Conservation (phyloP, 208 protist species). For the Acanthamoeba lenticulata region DNA sequence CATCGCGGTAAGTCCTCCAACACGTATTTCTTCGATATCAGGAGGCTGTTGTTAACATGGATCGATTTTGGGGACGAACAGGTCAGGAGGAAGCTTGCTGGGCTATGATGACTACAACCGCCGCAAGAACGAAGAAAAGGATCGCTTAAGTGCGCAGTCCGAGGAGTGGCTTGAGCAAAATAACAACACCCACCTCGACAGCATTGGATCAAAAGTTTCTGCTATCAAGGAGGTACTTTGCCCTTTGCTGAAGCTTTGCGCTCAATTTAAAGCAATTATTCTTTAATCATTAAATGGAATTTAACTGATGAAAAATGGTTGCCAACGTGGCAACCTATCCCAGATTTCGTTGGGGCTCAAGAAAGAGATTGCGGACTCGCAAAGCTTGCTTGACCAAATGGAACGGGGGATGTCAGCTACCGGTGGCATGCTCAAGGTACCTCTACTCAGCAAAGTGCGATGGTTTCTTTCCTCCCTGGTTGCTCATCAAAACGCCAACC, state of each 20-base stretch:
- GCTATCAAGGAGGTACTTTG: constrained; percentile 25
- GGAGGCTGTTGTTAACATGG: too few relatives aligned
- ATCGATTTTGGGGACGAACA: too few relatives aligned
- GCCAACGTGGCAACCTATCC: neutral
- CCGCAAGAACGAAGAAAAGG: neutral
- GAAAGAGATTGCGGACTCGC: neutral
- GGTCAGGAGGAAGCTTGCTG: neutral
- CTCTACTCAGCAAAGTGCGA: too few relatives aligned
- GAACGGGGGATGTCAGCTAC: neutral
- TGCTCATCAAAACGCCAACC: too few relatives aligned
- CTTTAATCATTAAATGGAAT: neutral
- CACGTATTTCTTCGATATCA: too few relatives aligned
- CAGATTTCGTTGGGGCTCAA: constrained; percentile 31
- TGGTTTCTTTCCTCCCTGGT: too few relatives aligned
- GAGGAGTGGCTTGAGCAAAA: constrained; percentile 33
- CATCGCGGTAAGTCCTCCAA: neutral
- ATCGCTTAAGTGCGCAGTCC: constrained; percentile 6
- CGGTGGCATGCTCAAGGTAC: constrained; percentile 5
- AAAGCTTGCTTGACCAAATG: neutral
- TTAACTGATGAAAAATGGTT: neutral
- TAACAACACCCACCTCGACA: constrained; percentile 41
- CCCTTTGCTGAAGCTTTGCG: neutral
- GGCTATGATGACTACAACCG: neutral
- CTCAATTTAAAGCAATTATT: neutral
- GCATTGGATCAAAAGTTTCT: constrained; percentile 9